phyloP scores from a whole-genome alignment of 148 eudicot genomes.

The Cornus suecica region DNA sequence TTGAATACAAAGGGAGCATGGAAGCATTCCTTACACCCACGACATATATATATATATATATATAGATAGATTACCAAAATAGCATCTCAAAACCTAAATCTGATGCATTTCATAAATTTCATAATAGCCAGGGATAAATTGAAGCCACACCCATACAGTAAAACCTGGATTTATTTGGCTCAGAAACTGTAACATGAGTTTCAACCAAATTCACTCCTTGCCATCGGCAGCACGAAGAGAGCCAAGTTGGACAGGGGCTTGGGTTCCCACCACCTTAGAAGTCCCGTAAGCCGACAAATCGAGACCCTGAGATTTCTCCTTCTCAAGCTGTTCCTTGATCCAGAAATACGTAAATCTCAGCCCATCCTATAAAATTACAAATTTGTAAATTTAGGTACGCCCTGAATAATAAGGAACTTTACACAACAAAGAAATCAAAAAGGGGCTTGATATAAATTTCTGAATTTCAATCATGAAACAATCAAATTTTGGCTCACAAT shows the following conservation, averaged over 20 bases:
- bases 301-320: constrained; percentile 58
- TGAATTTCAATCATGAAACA: too few species aligned
- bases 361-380: background rate
- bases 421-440: too few species aligned
- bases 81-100: background rate
- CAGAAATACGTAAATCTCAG: background rate
- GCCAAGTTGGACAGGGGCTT: background rate
- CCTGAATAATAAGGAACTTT: too few species aligned
- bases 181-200: background rate
- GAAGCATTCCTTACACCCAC: background rate
- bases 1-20: background rate
- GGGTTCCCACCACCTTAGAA: background rate
- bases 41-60: background rate
- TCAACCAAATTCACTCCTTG: background rate
- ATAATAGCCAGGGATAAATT: background rate
- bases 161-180: background rate
- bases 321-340: constrained; percentile 42
- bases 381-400: background rate
- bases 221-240: background rate
- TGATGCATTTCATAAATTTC: background rate
- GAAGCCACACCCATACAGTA: background rate
- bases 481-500: too few species aligned
- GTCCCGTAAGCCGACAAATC: constrained; percentile 53
- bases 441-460: too few species aligned
- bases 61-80: background rate